Conservation (phyloP, 192 early-diverging fungal genomes). For the Backusella mclennaniae region DNA sequence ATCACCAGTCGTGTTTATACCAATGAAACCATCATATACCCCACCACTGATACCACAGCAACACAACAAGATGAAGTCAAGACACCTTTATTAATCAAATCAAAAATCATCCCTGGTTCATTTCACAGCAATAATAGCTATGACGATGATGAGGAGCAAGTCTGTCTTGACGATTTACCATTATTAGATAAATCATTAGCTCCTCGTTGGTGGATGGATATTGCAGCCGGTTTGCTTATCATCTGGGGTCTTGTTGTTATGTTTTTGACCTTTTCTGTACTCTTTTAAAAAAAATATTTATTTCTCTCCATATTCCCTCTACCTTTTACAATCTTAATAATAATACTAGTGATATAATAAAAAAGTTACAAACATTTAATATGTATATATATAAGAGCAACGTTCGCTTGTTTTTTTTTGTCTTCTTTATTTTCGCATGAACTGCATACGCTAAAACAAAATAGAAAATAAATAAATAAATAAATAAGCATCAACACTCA, state of each 20-base stretch:
- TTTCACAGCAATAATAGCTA: not conserved
- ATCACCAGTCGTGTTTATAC: slow-evolving; percentile 28
- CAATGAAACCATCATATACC: not conserved
- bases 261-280: slow-evolving; percentile 27
- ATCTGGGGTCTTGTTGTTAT: slow-evolving; percentile 51
- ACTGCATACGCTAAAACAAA: slow-evolving; percentile 1
- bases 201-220: slow-evolving; percentile 38
- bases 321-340: not conserved
- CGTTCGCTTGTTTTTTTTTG: not conserved
- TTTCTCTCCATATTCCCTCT: not conserved
- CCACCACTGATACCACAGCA: not conserved
- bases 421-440: not conserved
- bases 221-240: slow-evolving; percentile 39
- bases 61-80: not conserved
- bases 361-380: not conserved
- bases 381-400: not conserved
- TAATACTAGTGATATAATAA: not conserved
- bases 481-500: not conserved
- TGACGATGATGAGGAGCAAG: slow-evolving; percentile 5
- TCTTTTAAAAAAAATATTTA: not conserved
- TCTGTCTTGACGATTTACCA: not conserved
- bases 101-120: slow-evolving; percentile 1
- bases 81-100: not conserved
- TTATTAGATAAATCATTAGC: not conserved
- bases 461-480: not conserved